Evolutionary conservation across 2,329 filamentous ascomycete species (phyloP), one percentile per base, ranked within the genome.

Genomic region (Ceratocystis cubensis): DNA sequence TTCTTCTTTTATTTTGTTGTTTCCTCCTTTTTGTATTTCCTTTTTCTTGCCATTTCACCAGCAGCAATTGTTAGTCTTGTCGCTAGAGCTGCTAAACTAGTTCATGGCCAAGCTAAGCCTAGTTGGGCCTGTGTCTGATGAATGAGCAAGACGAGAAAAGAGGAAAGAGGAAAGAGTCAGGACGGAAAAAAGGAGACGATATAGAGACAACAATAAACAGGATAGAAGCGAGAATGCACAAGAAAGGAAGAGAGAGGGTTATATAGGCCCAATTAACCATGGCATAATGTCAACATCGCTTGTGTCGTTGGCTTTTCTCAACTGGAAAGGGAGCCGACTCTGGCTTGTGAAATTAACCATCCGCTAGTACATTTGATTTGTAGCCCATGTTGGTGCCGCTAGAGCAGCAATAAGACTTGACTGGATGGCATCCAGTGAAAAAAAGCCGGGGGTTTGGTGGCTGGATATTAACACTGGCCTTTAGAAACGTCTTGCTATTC

Each of bases 111-210:
- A 41, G 56, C 57, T 37, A 44, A 44, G 57, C 57, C 30, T 44
- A 61, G n/a, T 44, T 63, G 37, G 61, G 28, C 15, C 61, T 7
- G n/a, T 25, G 62, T 64, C n/a, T 46, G 30, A 50, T 25, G 46
- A 25, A 28, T 46, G 41, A 41, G 44, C 37, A 22, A 50, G 17
- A 53, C n/a, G 33, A 50, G 4, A 48, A 48, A 30, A 63, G 44
- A 48, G 17, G 30, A 64, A 20, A 56, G 25, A 56, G 15, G 28
- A 28, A 64, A 17, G 45, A 22, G 30, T 30, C 37, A 41, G 37
- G 33, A 46, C 8, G 45, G 44, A 53, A 30, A 56, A 50, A 53
- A 41, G 37, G 37, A 41, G 37, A 41, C 37, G 37, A 53, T 28
- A 53, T 53, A 53, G 48, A 53, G 48, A 28, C 48, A 53, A 25